phyloP scores from a whole-genome alignment of 176 grass and related monocot genomes.

The Ananas comosus region DNA sequence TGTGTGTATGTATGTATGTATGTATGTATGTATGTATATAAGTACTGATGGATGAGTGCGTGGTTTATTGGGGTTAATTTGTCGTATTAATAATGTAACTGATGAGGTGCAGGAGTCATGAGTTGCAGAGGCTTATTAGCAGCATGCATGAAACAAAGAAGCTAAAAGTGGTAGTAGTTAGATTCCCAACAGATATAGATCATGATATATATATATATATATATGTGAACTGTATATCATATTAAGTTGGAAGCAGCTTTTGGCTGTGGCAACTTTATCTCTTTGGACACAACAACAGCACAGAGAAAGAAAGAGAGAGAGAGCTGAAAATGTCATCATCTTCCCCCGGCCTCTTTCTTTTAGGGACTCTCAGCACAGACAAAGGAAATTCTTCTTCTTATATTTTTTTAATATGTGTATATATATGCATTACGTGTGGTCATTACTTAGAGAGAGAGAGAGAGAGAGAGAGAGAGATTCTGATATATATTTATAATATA shows the following conservation, averaged over 20 bases:
- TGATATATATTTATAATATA: not conserved
- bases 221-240: not conserved
- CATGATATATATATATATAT: not conserved
- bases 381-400: not conserved
- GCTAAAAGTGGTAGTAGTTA: no score
- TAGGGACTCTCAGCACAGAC: slow-evolving; percentile 2
- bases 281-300: no score
- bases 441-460: slow-evolving; percentile 9
- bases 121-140: no score
- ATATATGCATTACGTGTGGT: not conserved
- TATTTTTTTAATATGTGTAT: not conserved
- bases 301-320: slow-evolving; percentile 6
- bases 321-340: slow-evolving; percentile 42
- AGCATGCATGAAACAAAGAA: no score
- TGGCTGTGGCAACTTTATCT: slow-evolving; percentile 24
- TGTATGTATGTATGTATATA: slow-evolving; percentile 26
- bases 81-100: not conserved
- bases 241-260: slow-evolving; percentile 29
- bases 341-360: slow-evolving; percentile 21
- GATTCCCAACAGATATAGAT: no score
- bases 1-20: slow-evolving; percentile 29
- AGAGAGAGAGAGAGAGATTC: slow-evolving; percentile 1
- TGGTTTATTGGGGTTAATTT: not conserved
- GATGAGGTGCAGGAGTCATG: no score
- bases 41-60: slow-evolving; percentile 11